Percentiles rank a stretch among this genome's conserved stretches.
Conservation (phyloP, 1,284 basidiomycete genomes). For the Moesziomyces antarcticus region DNA sequence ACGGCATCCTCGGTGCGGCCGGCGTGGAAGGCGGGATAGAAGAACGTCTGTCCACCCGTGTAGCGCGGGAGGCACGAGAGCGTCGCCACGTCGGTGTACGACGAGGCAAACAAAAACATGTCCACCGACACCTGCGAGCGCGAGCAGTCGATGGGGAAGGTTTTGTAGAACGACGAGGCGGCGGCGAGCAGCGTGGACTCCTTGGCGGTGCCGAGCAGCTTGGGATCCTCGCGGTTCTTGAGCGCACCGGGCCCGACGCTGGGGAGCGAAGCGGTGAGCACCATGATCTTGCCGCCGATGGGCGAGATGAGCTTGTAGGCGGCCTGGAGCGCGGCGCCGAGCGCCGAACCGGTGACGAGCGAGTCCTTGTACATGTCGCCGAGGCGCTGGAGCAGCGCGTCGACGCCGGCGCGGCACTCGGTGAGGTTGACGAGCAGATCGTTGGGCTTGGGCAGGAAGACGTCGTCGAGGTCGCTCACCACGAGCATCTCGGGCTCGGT, state of each 20-base stretch:
- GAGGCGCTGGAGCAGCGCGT: conserved; percentile 82
- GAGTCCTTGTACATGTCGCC: conserved; percentile 98
- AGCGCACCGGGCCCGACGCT: conserved; percentile 89
- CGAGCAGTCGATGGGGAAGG: conserved; percentile 98
- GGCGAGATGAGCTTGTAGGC: conserved; percentile 93
- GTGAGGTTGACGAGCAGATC: conserved; percentile 93
- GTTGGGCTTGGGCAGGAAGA: conserved; percentile 95
- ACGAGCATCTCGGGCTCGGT: conserved; percentile 94
- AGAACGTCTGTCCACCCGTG: conserved; percentile 97
- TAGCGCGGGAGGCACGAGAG: conserved; percentile 93
- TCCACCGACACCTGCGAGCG: conserved; percentile 96
- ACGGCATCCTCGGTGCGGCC: conserved; percentile 91
- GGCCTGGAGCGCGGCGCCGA: conserved; percentile 95
- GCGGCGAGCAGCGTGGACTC: conserved; percentile 72
- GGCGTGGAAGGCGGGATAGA: conserved; percentile 98
- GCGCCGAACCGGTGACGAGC: conserved; percentile 87
- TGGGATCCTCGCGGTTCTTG: conserved; percentile 96
- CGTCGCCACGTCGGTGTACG: conserved; percentile 95
- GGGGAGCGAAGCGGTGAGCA: conserved; percentile 87
- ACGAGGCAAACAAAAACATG: conserved; percentile 96
- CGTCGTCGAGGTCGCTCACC: conserved; percentile 94
- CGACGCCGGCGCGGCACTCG: conserved; percentile 84
- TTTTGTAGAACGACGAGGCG: conserved; percentile 92
- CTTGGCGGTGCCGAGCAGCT: conserved; percentile 93
- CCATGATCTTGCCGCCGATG: conserved; percentile 94